Percentiles rank a stretch among this genome's conserved stretches.
These are phyloP conservation scores for Mycena vitilis DNA, from an alignment of 768 basidiomycete genomes.

Conservation along the genomic window DNA sequence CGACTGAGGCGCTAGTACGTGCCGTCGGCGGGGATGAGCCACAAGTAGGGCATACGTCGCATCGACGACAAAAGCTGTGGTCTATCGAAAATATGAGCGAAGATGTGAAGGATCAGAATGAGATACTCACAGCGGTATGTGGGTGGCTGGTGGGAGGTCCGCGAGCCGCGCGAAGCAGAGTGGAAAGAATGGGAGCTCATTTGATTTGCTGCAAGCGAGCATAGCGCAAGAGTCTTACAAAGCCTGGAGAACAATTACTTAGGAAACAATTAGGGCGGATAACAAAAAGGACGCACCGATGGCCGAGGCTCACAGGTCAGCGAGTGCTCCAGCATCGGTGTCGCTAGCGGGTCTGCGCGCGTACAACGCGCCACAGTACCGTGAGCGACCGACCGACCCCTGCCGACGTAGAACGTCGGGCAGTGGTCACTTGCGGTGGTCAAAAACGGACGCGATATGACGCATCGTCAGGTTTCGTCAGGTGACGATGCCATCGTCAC, in stretches of 20 bases:
- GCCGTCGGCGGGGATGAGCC: slow-evolving; percentile 9
- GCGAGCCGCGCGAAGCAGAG: slow-evolving; percentile 25
- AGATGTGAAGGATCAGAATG: background rate
- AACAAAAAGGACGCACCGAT: slow-evolving; percentile 21
- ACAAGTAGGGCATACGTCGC: slow-evolving; percentile 26
- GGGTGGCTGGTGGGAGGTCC: slow-evolving; percentile 4
- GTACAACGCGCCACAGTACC: slow-evolving; percentile 28
- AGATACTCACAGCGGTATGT: slow-evolving; percentile 13
- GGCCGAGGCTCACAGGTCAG: slow-evolving; percentile 7
- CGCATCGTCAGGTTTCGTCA: background rate
- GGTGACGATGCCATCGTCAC: slow-evolving; percentile 3
- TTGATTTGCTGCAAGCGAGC: background rate
- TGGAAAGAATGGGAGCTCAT: slow-evolving; percentile 24
- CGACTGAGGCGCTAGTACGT: background rate
- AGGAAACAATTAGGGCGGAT: slow-evolving; percentile 26
- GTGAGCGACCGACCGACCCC: slow-evolving; percentile 4
- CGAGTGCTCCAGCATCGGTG: slow-evolving; percentile 6
- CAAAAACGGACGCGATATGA: no score
- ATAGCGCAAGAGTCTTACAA: slow-evolving; percentile 5
- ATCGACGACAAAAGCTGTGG: slow-evolving; percentile 7
- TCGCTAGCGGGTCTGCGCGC: slow-evolving; percentile 14
- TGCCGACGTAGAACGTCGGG: slow-evolving; percentile 27
- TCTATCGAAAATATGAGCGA: slow-evolving; percentile 15
- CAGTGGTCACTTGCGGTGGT: background rate
- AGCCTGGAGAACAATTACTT: slow-evolving; percentile 28